These are phyloP conservation scores for Pyrrhoderma noxium DNA, from an alignment of 1,284 basidiomycete species.

Conservation along the genomic window DNA sequence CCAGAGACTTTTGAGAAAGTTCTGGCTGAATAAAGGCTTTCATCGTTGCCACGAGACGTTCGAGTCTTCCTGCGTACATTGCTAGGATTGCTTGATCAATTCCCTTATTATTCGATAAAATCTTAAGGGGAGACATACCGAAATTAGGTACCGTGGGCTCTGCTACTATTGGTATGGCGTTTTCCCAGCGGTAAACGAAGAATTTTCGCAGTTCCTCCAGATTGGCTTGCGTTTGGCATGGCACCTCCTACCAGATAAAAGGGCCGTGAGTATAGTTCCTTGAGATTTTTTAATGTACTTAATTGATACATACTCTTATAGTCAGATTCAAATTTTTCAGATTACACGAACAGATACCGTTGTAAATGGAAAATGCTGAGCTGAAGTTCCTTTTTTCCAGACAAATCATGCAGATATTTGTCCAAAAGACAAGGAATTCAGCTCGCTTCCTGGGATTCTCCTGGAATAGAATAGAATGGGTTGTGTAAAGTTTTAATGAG, in stretches of 20 bases:
- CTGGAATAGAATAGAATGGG: constrained; percentile 3
- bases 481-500: constrained; percentile 5
- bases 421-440: constrained; percentile 5
- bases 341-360: constrained; percentile 6
- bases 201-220: too few species aligned
- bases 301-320: too few species aligned
- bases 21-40: too few species aligned
- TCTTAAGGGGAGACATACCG: too few species aligned
- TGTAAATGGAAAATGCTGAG: constrained; percentile 13
- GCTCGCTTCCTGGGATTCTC: constrained; percentile 7
- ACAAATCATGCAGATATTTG: not conserved
- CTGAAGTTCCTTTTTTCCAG: constrained; percentile 14
- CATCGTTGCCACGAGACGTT: too few species aligned
- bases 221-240: too few species aligned
- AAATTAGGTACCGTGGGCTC: too few species aligned
- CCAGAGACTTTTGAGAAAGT: constrained; percentile 10
- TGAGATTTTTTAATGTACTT: too few species aligned
- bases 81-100: not conserved
- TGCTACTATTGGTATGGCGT: too few species aligned
- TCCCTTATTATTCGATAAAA: not conserved
- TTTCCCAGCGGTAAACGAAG: not conserved
- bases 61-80: constrained; percentile 12
- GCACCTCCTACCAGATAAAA: too few species aligned
- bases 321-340: constrained; percentile 2
- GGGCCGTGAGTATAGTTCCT: too few species aligned